Conservation (phyloP, 768 basidiomycete genomes). For the Kwoniella pini region DNA sequence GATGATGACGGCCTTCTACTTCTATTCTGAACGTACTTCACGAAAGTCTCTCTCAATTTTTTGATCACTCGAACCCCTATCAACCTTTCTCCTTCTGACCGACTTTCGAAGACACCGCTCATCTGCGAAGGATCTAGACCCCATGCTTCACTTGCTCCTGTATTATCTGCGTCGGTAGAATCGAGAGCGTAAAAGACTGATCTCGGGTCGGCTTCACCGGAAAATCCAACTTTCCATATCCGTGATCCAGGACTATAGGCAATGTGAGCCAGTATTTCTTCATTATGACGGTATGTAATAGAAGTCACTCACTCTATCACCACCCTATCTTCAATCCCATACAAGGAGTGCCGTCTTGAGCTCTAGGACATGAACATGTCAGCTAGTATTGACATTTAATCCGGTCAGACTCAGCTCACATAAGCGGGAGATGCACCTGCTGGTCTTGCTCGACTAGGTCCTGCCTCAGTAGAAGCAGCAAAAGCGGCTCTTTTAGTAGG, state of each 20-base stretch:
- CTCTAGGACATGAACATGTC: slow-evolving; percentile 29
- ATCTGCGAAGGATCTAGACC: slow-evolving; percentile 47
- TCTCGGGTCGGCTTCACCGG: slow-evolving; percentile 87
- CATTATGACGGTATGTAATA: neutral
- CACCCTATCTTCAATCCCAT: slow-evolving; percentile 93
- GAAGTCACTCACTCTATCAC: slow-evolving; percentile 77
- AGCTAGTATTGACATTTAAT: neutral
- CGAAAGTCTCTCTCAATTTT: slow-evolving; percentile 74
- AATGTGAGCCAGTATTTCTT: neutral
- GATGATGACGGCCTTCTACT: no score
- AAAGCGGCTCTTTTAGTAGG: slow-evolving; percentile 44
- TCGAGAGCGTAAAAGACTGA: slow-evolving; percentile 68
- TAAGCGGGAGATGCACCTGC: slow-evolving; percentile 48
- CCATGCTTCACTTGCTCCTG: slow-evolving; percentile 33
- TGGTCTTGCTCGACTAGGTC: slow-evolving; percentile 41
- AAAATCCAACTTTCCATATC: slow-evolving; percentile 97
- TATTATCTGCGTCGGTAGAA: neutral
- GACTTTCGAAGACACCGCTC: slow-evolving; percentile 20
- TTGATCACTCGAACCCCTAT: slow-evolving; percentile 70
- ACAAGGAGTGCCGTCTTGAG: slow-evolving; percentile 77
- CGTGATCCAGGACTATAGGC: slow-evolving; percentile 69
- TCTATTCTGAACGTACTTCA: slow-evolving; percentile 62
- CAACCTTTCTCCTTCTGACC: slow-evolving; percentile 70
- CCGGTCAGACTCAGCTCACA: slow-evolving; percentile 39
- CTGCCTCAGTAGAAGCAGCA: slow-evolving; percentile 34